These are phyloP conservation scores for Hippophae rhamnoides DNA, from an alignment of 306 rosid genomes.

Conservation along the genomic window DNA sequence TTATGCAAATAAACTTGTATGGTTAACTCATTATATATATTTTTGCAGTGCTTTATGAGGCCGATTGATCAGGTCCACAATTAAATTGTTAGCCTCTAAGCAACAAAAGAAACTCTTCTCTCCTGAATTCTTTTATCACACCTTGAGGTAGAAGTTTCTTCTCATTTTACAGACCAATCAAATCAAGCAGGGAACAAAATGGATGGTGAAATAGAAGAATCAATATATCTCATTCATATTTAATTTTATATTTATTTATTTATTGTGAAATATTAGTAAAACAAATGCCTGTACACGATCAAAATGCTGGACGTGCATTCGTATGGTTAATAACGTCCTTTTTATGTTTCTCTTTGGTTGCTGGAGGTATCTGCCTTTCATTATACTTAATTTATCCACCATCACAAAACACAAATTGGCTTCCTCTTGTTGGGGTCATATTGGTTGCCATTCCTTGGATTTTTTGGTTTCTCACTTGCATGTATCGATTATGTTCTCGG, in stretches of 20 bases:
- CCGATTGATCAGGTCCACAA: not conserved
- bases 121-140: too few relatives aligned
- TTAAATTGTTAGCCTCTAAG: not conserved
- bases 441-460: slow-evolving; percentile 81
- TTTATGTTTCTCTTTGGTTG: slow-evolving; percentile 32
- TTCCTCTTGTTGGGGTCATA: slow-evolving; percentile 42
- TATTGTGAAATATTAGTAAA: not conserved
- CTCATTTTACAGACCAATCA: too few relatives aligned
- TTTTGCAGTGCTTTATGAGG: too few relatives aligned
- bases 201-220: too few relatives aligned
- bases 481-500: slow-evolving; percentile 51
- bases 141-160: too few relatives aligned
- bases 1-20: too few relatives aligned
- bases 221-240: not conserved
- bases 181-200: too few relatives aligned
- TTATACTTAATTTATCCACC: slow-evolving; percentile 47
- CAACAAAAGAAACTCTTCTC: not conserved
- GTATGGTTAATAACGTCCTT: slow-evolving; percentile 41
- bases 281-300: slow-evolving; percentile 43
- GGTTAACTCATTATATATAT: too few relatives aligned
- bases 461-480: slow-evolving; percentile 60
- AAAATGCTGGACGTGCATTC: slow-evolving; percentile 39
- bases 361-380: slow-evolving; percentile 58
- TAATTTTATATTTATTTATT: not conserved
- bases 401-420: slow-evolving; percentile 30